phyloP scores from a whole-genome alignment of 1,284 basidiomycete genomes.

The Ustilago bromivora region DNA sequence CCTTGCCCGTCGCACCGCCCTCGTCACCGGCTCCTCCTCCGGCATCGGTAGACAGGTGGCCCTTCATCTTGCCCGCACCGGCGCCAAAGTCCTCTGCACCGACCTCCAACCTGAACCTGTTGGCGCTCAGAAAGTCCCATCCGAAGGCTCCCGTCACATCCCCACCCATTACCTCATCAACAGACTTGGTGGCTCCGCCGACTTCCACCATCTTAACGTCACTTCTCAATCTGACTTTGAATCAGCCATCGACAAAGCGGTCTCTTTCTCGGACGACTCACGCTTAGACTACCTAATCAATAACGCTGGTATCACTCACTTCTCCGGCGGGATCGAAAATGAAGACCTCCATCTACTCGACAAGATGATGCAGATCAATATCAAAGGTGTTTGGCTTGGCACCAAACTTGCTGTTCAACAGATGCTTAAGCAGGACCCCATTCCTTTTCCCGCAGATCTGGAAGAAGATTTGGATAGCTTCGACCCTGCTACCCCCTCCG shows the following conservation, averaged over 20 bases:
- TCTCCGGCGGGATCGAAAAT: constrained; percentile 43
- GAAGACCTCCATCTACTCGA: constrained; percentile 43
- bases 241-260: constrained; percentile 31
- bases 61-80: constrained; percentile 30
- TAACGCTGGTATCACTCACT: constrained; percentile 37
- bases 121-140: constrained; percentile 13
- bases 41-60: constrained; percentile 45
- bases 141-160: constrained; percentile 27
- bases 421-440: constrained; percentile 48
- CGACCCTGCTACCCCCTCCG: constrained; percentile 14
- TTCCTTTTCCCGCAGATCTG: constrained; percentile 38
- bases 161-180: constrained; percentile 48
- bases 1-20: constrained; percentile 39
- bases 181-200: constrained; percentile 36
- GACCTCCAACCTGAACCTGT: constrained; percentile 45
- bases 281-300: constrained; percentile 48
- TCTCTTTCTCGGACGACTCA: constrained; percentile 23
- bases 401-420: constrained; percentile 46
- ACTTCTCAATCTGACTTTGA: constrained; percentile 44
- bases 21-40: constrained; percentile 47
- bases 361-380: constrained; percentile 47
- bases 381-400: constrained; percentile 49
- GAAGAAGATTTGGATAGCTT: constrained; percentile 51
- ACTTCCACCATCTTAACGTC: constrained; percentile 50
- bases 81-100: constrained; percentile 44